Percentiles rank a stretch among this genome's conserved stretches.
These are phyloP conservation scores for Solanum peruvianum DNA, from an alignment of 257 asterid species.

Conservation along the genomic window DNA sequence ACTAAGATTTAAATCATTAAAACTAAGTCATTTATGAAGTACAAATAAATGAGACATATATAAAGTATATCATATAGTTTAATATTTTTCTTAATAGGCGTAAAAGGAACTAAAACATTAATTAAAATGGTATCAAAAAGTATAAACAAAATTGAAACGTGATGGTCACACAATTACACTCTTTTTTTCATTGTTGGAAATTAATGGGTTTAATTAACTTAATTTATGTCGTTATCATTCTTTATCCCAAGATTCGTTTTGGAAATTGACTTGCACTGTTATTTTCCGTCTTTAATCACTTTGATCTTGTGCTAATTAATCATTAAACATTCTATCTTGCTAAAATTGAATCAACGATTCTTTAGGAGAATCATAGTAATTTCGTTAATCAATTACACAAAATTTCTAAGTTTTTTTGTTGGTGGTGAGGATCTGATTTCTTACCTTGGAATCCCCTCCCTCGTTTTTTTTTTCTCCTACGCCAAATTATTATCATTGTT, in stretches of 20 bases:
- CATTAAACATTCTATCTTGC: not conserved
- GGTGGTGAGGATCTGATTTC: no score
- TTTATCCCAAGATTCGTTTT: constrained; percentile 17
- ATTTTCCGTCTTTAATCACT: not conserved
- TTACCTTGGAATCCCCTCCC: not conserved
- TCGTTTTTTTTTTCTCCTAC: not conserved
- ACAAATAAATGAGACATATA: not conserved
- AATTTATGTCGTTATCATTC: constrained; percentile 15
- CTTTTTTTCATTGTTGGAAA: not conserved
- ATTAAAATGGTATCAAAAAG: not conserved
- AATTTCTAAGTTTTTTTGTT: no score
- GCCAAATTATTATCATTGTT: no score
- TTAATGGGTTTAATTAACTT: not conserved
- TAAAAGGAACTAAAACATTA: not conserved
- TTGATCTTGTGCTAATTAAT: not conserved
- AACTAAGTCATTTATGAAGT: not conserved
- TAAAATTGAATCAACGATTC: not conserved
- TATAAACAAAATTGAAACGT: no score
- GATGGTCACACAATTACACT: not conserved
- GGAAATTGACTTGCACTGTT: constrained; percentile 13
- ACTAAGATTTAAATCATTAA: not conserved
- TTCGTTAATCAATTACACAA: no score
- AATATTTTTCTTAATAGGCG: not conserved
- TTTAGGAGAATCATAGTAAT: not conserved
- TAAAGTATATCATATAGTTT: no score